Base-by-base conservation (phyloP, 805 yeast genomes). In the Candida michaelii region DNA sequence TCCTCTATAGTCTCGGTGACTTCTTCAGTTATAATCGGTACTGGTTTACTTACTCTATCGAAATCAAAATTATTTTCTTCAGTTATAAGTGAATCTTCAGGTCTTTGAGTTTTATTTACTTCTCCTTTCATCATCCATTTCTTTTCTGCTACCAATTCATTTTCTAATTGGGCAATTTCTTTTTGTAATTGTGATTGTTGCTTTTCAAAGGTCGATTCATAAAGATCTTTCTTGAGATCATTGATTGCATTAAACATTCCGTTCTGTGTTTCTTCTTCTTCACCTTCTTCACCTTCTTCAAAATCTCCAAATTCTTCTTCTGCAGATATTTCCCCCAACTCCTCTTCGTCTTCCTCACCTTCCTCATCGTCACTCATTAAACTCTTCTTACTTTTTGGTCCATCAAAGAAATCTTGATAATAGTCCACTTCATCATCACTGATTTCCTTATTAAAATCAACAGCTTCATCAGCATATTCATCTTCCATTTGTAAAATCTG, bases 61-160 rank as follows among this genome's bases (percentile, higher is more conserved):
- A 91, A 93, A 51, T 89, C 95, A 41, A 91, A 68, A 31, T 77
- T 89, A 42, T 63, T 73, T 2, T 63, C 57, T 54, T 86, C 96
- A 32, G 82, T 83, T 44, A 93, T 63, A 30, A 93, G 70, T 1
- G 97, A 83, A 66, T 93, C 97, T 33, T 73, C 71, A 6, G 95
- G 96, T 58, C 99, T 76, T 51, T 83, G 85, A 48, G 76, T 80
- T 1, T 89, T 86, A 44, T 77, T 76, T 1, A 88, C 89, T 65
- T 93, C 99, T 65, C 99, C 99, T 54, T 82, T 85, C 79, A 91
- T 75, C 6, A 96, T 81, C 99, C 99, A 91, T 55, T 81, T 82
- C 68, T 93, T 91, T 44, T 85, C 91, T 3, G 90, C 93, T 23
- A 91, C 82, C 13, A 93, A 83, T 60, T 90, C 97, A 34, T 81